These are phyloP conservation scores for Melampsora larici-populina DNA, from an alignment of 1,284 basidiomycete genomes.

Conservation along the genomic window DNA sequence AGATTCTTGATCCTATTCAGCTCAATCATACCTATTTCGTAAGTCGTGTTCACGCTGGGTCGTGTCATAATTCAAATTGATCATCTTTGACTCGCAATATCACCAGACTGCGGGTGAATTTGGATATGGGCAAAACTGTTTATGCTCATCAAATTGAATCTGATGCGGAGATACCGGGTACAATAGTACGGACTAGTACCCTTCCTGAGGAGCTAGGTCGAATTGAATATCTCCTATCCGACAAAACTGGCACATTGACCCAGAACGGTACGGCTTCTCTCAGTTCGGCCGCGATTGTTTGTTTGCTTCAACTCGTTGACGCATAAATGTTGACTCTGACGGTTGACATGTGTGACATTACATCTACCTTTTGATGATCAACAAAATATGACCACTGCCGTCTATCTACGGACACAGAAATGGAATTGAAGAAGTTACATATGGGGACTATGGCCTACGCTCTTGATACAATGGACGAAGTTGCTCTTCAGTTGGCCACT, in stretches of 20 bases:
- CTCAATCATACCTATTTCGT: constrained; percentile 98
- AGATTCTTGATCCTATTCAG: constrained; percentile 97
- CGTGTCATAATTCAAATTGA: neutral
- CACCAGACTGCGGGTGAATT: constrained; percentile 84
- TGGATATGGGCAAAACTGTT: constrained; percentile 99
- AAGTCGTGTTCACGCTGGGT: constrained; percentile 49
- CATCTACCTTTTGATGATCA: constrained; percentile 13
- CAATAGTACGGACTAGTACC: constrained; percentile 93
- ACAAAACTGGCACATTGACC: constrained; percentile 96
- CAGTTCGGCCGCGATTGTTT: neutral
- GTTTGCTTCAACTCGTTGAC: too few relatives aligned
- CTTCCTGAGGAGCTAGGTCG: constrained; percentile 94
- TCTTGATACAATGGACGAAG: constrained; percentile 96
- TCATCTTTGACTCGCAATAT: neutral
- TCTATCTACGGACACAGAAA: constrained; percentile 62
- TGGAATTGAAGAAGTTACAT: constrained; percentile 98
- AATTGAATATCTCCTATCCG: constrained; percentile 90
- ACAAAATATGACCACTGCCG: neutral
- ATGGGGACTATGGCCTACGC: constrained; percentile 99
- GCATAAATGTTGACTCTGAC: neutral
- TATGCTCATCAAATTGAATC: constrained; percentile 93
- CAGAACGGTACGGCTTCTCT: constrained; percentile 71
- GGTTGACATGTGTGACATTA: constrained; percentile 1
- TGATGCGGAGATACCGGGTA: constrained; percentile 85
- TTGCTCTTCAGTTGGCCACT: constrained; percentile 76